Percentiles rank a stretch among this genome's conserved stretches.
phyloP scores from a whole-genome alignment of 805 yeast species.

The Metschnikowia peoriensis region DNA sequence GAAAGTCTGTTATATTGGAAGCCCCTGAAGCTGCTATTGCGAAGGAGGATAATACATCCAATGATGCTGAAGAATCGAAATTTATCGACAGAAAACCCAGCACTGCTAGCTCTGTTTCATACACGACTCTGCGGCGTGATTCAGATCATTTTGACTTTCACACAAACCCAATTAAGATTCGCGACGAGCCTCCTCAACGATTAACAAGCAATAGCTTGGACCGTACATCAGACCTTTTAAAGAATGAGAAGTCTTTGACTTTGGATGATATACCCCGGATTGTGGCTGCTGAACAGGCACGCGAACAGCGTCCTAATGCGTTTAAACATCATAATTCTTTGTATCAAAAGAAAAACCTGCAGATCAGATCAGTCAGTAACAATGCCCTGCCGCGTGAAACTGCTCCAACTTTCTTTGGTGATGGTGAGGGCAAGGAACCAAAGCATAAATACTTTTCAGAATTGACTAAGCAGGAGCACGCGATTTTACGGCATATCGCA shows the following conservation, averaged over 20 bases:
- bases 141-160: conserved; percentile 27
- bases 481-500: conserved; percentile 57
- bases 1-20: conserved; percentile 65
- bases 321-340: conserved; percentile 70
- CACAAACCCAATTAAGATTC: conserved; percentile 27
- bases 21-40: conserved; percentile 54
- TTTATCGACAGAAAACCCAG: conserved; percentile 21
- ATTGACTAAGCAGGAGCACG: conserved; percentile 54
- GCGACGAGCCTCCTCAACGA: conserved; percentile 38
- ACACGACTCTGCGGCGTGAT: conserved; percentile 21
- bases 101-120: conserved; percentile 30
- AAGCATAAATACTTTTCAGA: conserved; percentile 58
- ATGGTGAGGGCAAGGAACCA: background rate
- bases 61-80: conserved; percentile 18
- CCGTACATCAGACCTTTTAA: conserved; percentile 66
- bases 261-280: conserved; percentile 96
- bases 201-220: conserved; percentile 42
- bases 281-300: conserved; percentile 94
- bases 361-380: conserved; percentile 21
- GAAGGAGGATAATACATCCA: conserved; percentile 23
- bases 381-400: conserved; percentile 12
- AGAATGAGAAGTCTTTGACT: conserved; percentile 81
- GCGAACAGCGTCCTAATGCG: conserved; percentile 90
- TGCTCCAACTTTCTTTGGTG: conserved; percentile 2
- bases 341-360: conserved; percentile 32